A percentile compares a stretch with the other conserved stretches of the same genome.
phyloP scores from a whole-genome alignment of 2,329 filamentous ascomycete genomes.

The Fusarium sp. region DNA sequence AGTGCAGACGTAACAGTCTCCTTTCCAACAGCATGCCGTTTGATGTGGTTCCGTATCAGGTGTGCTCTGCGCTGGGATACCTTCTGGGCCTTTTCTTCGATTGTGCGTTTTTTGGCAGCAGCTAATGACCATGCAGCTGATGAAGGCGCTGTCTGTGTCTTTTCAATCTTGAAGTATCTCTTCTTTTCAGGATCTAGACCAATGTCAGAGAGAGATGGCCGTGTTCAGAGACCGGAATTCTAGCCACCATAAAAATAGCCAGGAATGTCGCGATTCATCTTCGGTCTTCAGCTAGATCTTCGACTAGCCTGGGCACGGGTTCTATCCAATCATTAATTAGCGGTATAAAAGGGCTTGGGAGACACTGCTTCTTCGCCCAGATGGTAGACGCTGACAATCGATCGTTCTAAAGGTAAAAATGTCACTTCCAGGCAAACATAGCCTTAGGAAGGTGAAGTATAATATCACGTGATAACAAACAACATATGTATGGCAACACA shows the following conservation, averaged over 20 bases:
- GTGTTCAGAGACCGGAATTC: background rate
- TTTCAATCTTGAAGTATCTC: conserved; percentile 75
- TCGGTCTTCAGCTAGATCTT: background rate
- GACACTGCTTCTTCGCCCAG: too few relatives aligned
- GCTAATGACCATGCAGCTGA: conserved; percentile 64
- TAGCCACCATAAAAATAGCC: conserved; percentile 64
- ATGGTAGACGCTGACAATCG: too few relatives aligned
- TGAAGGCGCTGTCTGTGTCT: conserved; percentile 60
- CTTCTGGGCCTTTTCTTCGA: conserved; percentile 51
- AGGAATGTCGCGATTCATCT: conserved; percentile 55
- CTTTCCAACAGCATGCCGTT: conserved; percentile 48
- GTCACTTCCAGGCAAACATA: too few relatives aligned
- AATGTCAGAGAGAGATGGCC: background rate
- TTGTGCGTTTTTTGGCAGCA: conserved; percentile 64
- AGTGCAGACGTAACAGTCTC: conserved; percentile 47
- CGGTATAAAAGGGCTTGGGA: too few relatives aligned
- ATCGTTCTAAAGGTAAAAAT: too few relatives aligned
- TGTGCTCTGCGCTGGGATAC: conserved; percentile 43
- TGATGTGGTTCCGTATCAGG: conserved; percentile 51
- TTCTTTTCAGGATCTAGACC: conserved; percentile 62
- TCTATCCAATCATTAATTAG: too few relatives aligned
- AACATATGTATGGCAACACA: too few relatives aligned
- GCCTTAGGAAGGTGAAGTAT: too few relatives aligned
- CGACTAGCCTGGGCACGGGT: too few relatives aligned
- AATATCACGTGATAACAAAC: background rate